Conservation (phyloP, 176 grass and related monocot genomes). For the Metroxylon sagu region DNA sequence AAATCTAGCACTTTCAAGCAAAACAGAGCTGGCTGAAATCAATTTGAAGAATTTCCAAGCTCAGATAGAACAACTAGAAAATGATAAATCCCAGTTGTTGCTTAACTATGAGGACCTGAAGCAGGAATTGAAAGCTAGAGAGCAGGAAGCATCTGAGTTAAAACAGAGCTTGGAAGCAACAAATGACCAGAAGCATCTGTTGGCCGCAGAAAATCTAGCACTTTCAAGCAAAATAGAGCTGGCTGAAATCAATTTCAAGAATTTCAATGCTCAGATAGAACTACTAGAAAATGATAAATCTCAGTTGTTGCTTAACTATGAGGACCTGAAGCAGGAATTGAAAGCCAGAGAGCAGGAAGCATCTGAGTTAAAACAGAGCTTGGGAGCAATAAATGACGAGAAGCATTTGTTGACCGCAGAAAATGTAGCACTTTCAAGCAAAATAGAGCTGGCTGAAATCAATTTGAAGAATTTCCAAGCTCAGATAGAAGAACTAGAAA, state of each 20-base stretch:
- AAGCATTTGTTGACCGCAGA: background rate
- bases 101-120: too few species aligned
- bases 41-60: background rate
- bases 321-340: background rate
- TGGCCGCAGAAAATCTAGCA: background rate
- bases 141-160: background rate
- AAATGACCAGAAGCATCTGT: background rate
- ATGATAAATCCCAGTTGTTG: background rate
- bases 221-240: background rate
- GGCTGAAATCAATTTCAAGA: background rate
- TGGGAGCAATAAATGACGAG: background rate
- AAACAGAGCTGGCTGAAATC: background rate
- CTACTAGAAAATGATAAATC: conserved; percentile 9
- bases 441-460: background rate
- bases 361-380: background rate
- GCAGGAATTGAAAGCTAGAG: background rate
- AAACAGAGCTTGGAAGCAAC: background rate
- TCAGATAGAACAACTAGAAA: conserved; percentile 34
- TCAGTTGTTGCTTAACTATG: background rate
- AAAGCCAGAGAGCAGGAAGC: background rate
- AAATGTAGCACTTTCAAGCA: background rate
- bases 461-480: background rate
- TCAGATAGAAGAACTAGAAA: conserved; percentile 32
- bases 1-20: background rate
- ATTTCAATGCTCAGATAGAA: conserved; percentile 26